phyloP scores from a whole-genome alignment of 306 rosid species.

The Morella rubra region DNA sequence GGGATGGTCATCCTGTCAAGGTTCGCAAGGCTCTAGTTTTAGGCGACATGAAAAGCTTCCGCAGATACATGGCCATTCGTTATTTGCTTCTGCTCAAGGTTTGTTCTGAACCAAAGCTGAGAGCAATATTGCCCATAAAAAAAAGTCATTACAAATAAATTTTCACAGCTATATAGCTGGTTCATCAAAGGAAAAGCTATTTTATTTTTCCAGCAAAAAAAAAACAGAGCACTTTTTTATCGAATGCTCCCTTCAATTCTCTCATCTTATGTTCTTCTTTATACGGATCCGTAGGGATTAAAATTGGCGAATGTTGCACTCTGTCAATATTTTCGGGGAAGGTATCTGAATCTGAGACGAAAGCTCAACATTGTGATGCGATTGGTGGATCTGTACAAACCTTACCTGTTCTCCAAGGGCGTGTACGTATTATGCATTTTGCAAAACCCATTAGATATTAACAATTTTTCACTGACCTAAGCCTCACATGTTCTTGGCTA shows the following conservation, averaged over 20 bases:
- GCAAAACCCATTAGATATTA: too few species aligned
- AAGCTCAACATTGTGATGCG: slow-evolving; percentile 66
- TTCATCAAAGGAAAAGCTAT: too few species aligned
- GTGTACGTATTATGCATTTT: slow-evolving; percentile 40
- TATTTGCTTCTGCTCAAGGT: slow-evolving; percentile 69
- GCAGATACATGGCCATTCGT: slow-evolving; percentile 64
- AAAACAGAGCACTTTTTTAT: too few species aligned
- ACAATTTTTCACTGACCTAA: too few species aligned
- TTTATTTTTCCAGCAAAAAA: too few species aligned
- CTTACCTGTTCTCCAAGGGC: slow-evolving; percentile 78
- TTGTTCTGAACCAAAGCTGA: not conserved
- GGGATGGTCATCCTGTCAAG: slow-evolving; percentile 61
- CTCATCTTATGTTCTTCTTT: not conserved
- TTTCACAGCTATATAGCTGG: too few species aligned
- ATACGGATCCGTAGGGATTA: slow-evolving; percentile 45
- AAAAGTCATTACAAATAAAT: too few species aligned
- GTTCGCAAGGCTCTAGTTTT: slow-evolving; percentile 46
- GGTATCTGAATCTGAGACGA: slow-evolving; percentile 41
- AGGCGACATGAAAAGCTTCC: slow-evolving; percentile 61
- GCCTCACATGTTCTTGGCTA: not conserved
- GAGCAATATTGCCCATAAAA: too few species aligned
- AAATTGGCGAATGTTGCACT: slow-evolving; percentile 57
- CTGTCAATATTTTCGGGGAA: slow-evolving; percentile 59
- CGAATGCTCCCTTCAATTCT: too few species aligned
- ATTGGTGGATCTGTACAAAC: slow-evolving; percentile 69